Conservation (phyloP, 306 rosid genomes). For the Rosa rugosa region DNA sequence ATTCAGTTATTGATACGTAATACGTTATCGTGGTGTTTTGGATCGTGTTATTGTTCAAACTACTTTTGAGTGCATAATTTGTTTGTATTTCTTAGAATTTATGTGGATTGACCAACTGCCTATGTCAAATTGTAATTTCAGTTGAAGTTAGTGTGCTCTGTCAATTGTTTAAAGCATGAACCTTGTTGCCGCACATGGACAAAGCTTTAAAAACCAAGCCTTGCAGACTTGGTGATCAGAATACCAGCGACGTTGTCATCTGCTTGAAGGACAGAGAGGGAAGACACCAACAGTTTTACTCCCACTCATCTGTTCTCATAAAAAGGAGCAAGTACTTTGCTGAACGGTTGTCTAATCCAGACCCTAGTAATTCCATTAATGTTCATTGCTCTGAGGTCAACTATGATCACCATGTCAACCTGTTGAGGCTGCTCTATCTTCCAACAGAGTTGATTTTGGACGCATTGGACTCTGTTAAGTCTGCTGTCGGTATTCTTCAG, state of each 20-base stretch:
- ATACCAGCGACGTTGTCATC: constrained; percentile 23
- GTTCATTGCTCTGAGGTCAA: constrained; percentile 31
- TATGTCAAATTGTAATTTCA: constrained; percentile 4
- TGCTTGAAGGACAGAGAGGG: constrained; percentile 38
- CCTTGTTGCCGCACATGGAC: constrained; percentile 32
- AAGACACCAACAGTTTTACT: constrained; percentile 26
- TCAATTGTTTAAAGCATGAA: constrained; percentile 27
- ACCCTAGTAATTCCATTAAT: constrained; percentile 24
- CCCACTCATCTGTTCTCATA: constrained; percentile 31
- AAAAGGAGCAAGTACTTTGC: constrained; percentile 35
- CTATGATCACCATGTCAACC: constrained; percentile 35
- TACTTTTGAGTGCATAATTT: neutral
- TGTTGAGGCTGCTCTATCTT: constrained; percentile 31
- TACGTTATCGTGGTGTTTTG: neutral
- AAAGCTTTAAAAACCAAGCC: constrained; percentile 20
- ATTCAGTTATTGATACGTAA: neutral
- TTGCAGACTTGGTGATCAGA: constrained; percentile 28
- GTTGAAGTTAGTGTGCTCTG: constrained; percentile 6
- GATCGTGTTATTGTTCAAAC: neutral
- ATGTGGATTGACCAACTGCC: constrained; percentile 1
- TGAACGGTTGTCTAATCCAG: constrained; percentile 19
- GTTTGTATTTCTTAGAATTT: neutral
- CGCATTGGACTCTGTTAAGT: constrained; percentile 29
- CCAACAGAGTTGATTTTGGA: constrained; percentile 27
- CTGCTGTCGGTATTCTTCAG: constrained; percentile 31